Evolutionary conservation across 768 basidiomycete species (phyloP).

Genomic region (Podaxis mareebaensis): DNA sequence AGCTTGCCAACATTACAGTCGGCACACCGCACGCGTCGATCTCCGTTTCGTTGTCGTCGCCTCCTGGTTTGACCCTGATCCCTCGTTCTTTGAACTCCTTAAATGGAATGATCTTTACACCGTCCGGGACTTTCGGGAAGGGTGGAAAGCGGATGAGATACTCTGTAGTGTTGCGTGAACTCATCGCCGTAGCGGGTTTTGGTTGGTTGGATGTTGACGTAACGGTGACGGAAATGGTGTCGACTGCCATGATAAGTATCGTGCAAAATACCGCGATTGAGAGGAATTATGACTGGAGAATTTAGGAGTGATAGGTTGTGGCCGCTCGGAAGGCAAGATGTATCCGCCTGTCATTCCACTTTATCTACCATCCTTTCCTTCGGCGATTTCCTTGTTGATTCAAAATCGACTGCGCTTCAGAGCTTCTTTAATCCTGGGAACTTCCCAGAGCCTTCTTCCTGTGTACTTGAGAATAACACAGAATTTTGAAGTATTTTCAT

Average conservation of each 20-base stretch:
- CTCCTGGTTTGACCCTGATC: slow-evolving; percentile 30
- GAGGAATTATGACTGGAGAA: not conserved
- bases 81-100: slow-evolving; percentile 41
- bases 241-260: slow-evolving; percentile 4
- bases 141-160: slow-evolving; percentile 43
- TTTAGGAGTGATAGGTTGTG: not conserved
- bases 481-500: too few relatives aligned
- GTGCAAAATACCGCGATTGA: not conserved
- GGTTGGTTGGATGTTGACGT: slow-evolving; percentile 1
- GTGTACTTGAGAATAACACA: too few relatives aligned
- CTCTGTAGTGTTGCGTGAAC: slow-evolving; percentile 2
- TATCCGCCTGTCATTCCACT: not conserved
- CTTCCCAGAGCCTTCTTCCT: too few relatives aligned
- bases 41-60: slow-evolving; percentile 56
- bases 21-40: slow-evolving; percentile 67
- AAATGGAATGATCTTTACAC: slow-evolving; percentile 44
- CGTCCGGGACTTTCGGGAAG: slow-evolving; percentile 43
- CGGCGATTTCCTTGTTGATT: slow-evolving; percentile 3
- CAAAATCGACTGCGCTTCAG: not conserved
- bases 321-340: not conserved
- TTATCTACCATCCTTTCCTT: not conserved
- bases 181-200: not conserved
- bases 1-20: slow-evolving; percentile 53
- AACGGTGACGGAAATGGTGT: not conserved
- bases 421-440: not conserved